Conservation (phyloP, 352 stramenopile genomes). For the Pilasporangium apinafurcum region DNA sequence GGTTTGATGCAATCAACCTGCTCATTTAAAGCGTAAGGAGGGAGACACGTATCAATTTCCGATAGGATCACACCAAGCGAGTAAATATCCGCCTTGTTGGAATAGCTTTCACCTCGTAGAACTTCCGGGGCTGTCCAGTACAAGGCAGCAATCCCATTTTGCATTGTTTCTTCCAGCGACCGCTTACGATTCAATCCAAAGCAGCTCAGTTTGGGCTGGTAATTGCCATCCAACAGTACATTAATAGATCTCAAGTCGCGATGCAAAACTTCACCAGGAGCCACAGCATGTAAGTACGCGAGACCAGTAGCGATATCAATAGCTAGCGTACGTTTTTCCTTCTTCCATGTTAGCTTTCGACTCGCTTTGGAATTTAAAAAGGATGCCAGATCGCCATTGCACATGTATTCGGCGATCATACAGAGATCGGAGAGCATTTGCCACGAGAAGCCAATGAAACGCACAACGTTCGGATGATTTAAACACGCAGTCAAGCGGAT, state of each 20-base stretch:
- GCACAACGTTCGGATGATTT: constrained; percentile 55
- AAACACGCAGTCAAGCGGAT: constrained; percentile 52
- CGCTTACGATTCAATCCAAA: constrained; percentile 39
- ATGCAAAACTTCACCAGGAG: constrained; percentile 30
- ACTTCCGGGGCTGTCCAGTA: constrained; percentile 51
- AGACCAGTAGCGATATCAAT: constrained; percentile 32
- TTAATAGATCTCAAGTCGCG: constrained; percentile 63
- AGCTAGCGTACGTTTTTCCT: constrained; percentile 35
- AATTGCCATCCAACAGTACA: constrained; percentile 24
- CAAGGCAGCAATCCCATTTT: constrained; percentile 21
- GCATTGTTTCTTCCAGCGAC: constrained; percentile 34
- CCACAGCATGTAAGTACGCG: constrained; percentile 45
- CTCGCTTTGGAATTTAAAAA: constrained; percentile 20
- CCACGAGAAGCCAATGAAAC: constrained; percentile 64
- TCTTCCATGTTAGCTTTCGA: constrained; percentile 31
- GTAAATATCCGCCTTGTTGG: constrained; percentile 40
- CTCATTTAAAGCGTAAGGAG: constrained; percentile 8
- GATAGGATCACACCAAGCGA: constrained; percentile 44
- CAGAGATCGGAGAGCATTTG: constrained; percentile 29
- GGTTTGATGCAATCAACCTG: constrained; percentile 12
- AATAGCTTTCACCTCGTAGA: constrained; percentile 36
- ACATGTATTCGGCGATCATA: constrained; percentile 43
- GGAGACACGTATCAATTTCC: constrained; percentile 42
- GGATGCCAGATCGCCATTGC: constrained; percentile 30
- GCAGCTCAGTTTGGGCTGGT: constrained; percentile 44